Percentiles rank a stretch among this genome's conserved stretches.
These are phyloP conservation scores for Lanmaoa pseudosensibilis DNA, from an alignment of 768 basidiomycete species.

Conservation along the genomic window DNA sequence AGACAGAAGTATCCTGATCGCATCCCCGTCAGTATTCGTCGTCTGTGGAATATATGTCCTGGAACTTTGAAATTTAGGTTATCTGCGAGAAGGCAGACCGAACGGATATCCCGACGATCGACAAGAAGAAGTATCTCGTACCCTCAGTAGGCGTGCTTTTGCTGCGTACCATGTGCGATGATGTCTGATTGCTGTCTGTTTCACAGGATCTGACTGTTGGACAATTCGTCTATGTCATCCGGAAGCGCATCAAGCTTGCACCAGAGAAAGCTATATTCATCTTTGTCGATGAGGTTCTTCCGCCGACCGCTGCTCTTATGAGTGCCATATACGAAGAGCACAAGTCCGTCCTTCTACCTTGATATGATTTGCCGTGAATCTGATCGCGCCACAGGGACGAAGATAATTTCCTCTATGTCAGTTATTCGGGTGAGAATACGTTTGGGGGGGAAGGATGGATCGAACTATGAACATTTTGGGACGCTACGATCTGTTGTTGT, in stretches of 20 bases:
- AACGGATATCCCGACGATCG: slow-evolving; percentile 98
- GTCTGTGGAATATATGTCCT: slow-evolving; percentile 1
- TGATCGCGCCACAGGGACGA: slow-evolving; percentile 72
- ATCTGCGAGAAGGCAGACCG: slow-evolving; percentile 99
- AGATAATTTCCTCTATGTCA: slow-evolving; percentile 98
- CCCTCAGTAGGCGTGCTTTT: slow-evolving; percentile 69
- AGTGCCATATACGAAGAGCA: slow-evolving; percentile 99
- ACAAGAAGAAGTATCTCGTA: slow-evolving; percentile 99
- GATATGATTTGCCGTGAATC: slow-evolving; percentile 10
- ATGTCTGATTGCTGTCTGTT: slow-evolving; percentile 24
- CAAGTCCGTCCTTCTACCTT: slow-evolving; percentile 63
- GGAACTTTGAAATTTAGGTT: slow-evolving; percentile 54
- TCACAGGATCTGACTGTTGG: slow-evolving; percentile 91
- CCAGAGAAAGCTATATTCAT: slow-evolving; percentile 99
- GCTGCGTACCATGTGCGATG: slow-evolving; percentile 15
- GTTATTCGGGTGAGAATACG: slow-evolving; percentile 98
- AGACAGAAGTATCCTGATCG: slow-evolving; percentile 98
- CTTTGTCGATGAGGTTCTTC: slow-evolving; percentile 98
- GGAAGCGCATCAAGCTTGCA: slow-evolving; percentile 99
- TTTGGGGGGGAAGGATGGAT: slow-evolving; percentile 57
- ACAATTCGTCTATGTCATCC: slow-evolving; percentile 99
- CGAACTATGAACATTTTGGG: slow-evolving; percentile 31
- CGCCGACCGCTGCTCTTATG: slow-evolving; percentile 98
- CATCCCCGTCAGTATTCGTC: slow-evolving; percentile 72
- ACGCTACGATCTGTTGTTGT: slow-evolving; percentile 23